phyloP scores from a whole-genome alignment of 1,139 yeast genomes.

The Lodderomyces beijingensis region DNA sequence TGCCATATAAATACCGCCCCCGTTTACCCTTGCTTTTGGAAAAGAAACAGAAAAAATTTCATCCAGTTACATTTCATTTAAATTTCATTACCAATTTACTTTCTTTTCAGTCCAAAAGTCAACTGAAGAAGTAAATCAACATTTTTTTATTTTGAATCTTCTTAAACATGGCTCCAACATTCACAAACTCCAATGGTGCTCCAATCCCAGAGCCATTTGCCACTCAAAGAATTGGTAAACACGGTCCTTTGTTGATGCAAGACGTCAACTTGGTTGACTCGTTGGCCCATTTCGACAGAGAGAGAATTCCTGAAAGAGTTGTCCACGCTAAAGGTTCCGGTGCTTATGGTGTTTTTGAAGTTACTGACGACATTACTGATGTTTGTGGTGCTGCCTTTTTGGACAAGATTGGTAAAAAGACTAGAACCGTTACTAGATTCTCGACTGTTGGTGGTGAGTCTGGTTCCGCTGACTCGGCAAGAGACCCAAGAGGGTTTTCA shows the following conservation, averaged over 20 bases:
- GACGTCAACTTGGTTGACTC: slow-evolving; percentile 76
- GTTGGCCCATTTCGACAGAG: slow-evolving; percentile 80
- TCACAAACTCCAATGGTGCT: slow-evolving; percentile 70
- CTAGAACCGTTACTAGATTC: slow-evolving; percentile 70
- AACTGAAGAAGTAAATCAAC: no score
- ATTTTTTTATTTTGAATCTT: no score
- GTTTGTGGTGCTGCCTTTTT: slow-evolving; percentile 67
- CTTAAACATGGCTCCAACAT: slow-evolving; percentile 35
- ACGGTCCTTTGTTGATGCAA: slow-evolving; percentile 73
- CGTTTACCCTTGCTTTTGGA: no score
- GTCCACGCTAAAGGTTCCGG: slow-evolving; percentile 92
- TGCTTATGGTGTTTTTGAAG: slow-evolving; percentile 75
- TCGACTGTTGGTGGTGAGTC: slow-evolving; percentile 88
- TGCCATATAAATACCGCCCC: no score
- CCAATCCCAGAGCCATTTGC: slow-evolving; percentile 69
- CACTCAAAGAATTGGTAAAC: slow-evolving; percentile 68
- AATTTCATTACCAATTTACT: not conserved
- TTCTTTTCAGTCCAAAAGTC: no score
- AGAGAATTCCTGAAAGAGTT: slow-evolving; percentile 84
- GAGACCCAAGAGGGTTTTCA: slow-evolving; percentile 89
- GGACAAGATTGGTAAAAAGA: slow-evolving; percentile 70
- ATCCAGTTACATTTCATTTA: not conserved
- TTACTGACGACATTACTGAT: slow-evolving; percentile 79
- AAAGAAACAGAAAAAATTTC: no score
- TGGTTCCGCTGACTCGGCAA: slow-evolving; percentile 81